Percentiles rank a stretch among this genome's conserved stretches.
Conservation (phyloP, 352 stramenopile species). For the Pythium periplocum region DNA sequence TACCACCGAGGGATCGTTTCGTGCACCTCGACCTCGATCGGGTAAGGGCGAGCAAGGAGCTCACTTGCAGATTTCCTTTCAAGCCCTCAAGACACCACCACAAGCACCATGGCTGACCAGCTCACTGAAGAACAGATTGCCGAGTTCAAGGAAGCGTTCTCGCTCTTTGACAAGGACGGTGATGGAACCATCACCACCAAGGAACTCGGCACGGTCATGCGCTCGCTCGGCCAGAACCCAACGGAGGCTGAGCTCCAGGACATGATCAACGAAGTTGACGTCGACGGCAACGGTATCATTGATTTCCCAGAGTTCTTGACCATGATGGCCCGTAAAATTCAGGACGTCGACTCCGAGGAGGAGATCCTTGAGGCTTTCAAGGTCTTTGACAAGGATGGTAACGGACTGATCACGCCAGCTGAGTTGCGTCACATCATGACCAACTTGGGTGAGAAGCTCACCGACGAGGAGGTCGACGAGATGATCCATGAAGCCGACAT, state of each 20-base stretch:
- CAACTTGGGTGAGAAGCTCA: conserved; percentile 98
- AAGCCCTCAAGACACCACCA: conserved; percentile 24
- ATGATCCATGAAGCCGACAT: conserved; percentile 99
- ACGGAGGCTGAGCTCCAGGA: conserved; percentile 97
- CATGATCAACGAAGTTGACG: conserved; percentile 99
- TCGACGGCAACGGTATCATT: conserved; percentile 99
- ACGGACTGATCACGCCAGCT: conserved; percentile 97
- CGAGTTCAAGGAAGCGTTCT: conserved; percentile 99
- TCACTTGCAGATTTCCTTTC: conserved; percentile 70
- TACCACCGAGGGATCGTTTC: too few relatives aligned
- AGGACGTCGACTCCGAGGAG: conserved; percentile 98
- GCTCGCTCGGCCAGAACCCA: conserved; percentile 97
- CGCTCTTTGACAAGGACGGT: conserved; percentile 98
- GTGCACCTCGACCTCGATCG: too few relatives aligned
- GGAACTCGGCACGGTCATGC: conserved; percentile 98
- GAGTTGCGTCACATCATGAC: conserved; percentile 99
- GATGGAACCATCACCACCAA: conserved; percentile 99
- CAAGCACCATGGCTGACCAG: conserved; percentile 77
- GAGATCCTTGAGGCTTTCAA: conserved; percentile 99
- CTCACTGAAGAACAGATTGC: conserved; percentile 96
- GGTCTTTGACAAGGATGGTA: conserved; percentile 98
- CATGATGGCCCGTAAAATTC: conserved; percentile 99
- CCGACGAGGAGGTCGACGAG: conserved; percentile 98
- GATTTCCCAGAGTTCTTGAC: conserved; percentile 99
- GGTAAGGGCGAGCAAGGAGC: neutral